phyloP scores from a whole-genome alignment of 2,329 filamentous ascomycete genomes.

The Claviceps purpurea region DNA sequence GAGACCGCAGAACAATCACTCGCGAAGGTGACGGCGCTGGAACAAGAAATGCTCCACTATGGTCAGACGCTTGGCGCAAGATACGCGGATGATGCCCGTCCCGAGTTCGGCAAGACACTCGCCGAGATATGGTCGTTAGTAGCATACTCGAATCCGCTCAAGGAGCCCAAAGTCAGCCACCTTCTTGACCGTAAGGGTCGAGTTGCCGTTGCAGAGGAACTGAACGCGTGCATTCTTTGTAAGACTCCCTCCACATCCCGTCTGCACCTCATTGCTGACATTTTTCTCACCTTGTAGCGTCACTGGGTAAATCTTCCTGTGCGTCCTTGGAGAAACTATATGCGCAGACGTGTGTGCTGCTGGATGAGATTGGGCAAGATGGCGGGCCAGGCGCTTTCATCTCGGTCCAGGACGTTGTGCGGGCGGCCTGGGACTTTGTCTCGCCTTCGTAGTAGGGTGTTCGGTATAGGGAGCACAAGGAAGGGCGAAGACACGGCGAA shows the following conservation, averaged over 20 bases:
- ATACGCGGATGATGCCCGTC: constrained; percentile 57
- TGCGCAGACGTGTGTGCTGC: constrained; percentile 71
- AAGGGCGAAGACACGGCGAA: not conserved
- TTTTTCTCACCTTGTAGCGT: constrained; percentile 41
- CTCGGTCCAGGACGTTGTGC: constrained; percentile 39
- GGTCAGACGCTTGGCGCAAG: constrained; percentile 67
- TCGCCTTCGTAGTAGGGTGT: not conserved
- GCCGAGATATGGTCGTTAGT: constrained; percentile 79
- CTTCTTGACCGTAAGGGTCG: constrained; percentile 65
- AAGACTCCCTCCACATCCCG: constrained; percentile 18
- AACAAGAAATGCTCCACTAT: constrained; percentile 61
- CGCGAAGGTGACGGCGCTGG: constrained; percentile 32
- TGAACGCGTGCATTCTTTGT: constrained; percentile 90
- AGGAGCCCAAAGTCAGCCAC: constrained; percentile 60
- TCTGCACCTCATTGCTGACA: not conserved
- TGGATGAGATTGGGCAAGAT: constrained; percentile 69
- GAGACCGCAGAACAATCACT: constrained; percentile 18
- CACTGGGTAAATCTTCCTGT: constrained; percentile 76
- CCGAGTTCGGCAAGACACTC: constrained; percentile 59
- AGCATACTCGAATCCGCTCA: constrained; percentile 70
- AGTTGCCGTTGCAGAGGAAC: constrained; percentile 72
- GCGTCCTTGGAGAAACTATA: constrained; percentile 76
- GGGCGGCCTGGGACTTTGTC: constrained; percentile 24
- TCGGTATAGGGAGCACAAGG: not conserved
- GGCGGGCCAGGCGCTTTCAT: constrained; percentile 76